Evolutionary conservation across 345 rosid genomes (phyloP).

Genomic region (Euclidium syriacum): DNA sequence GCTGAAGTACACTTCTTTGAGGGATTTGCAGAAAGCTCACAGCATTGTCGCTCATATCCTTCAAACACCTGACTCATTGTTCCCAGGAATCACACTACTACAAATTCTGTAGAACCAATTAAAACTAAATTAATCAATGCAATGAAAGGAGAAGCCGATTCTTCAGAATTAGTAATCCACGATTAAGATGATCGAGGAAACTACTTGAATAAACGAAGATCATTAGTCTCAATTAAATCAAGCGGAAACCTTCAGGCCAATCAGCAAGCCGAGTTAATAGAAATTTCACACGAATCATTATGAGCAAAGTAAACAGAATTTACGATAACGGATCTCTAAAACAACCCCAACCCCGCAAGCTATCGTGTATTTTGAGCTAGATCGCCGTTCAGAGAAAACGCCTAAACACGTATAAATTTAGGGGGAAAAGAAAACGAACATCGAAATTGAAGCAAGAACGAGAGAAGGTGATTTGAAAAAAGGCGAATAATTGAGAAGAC

Average conservation of each 20-base stretch:
- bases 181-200: neutral
- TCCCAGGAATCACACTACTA: neutral
- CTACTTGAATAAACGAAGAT: neutral
- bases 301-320: neutral
- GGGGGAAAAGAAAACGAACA: neutral
- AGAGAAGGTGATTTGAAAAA: neutral
- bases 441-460: neutral
- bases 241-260: neutral
- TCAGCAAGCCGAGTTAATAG: neutral
- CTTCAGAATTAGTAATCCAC: neutral
- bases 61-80: constrained; percentile 51
- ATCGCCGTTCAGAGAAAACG: neutral
- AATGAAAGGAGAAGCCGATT: neutral
- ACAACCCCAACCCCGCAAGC: neutral
- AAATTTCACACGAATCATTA: neutral
- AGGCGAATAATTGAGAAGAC: neutral
- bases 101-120: neutral
- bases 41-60: constrained; percentile 46
- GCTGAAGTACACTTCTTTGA: constrained; percentile 45
- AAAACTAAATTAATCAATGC: neutral
- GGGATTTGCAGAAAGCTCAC: constrained; percentile 52
- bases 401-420: neutral
- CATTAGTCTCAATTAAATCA: neutral
- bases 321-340: neutral
- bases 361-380: neutral